Evolutionary conservation across 2,329 filamentous ascomycete species (phyloP).

Genomic region (Xylaria arbuscula): DNA sequence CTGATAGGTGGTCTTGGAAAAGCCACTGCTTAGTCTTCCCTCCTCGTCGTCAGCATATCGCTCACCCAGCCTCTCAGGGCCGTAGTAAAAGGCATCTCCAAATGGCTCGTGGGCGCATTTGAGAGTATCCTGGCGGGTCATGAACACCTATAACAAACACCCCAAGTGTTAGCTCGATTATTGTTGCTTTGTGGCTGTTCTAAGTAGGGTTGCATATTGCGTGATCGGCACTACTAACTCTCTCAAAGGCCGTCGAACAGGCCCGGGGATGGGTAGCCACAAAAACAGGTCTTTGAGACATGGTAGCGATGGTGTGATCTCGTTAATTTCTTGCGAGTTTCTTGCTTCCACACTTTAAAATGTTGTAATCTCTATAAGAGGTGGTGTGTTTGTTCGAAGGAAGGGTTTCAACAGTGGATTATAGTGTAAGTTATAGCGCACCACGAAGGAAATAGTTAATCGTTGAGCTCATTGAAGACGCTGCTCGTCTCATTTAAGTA

Average conservation of each 20-base stretch:
- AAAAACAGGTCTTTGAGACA: constrained; percentile 87
- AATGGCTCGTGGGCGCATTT: constrained; percentile 94
- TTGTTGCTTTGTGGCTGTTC: constrained; percentile 3
- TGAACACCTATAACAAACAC: constrained; percentile 77
- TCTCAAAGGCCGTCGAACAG: constrained; percentile 96
- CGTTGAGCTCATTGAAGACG: constrained; percentile 39
- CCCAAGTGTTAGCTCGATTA: constrained; percentile 8
- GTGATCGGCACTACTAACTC: constrained; percentile 63
- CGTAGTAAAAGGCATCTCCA: constrained; percentile 95
- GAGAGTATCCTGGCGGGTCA: constrained; percentile 87
- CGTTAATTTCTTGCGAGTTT: not conserved
- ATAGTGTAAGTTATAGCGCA: constrained; percentile 41
- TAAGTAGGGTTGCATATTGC: constrained; percentile 30
- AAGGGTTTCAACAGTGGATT: not conserved
- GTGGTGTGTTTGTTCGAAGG: constrained; percentile 5
- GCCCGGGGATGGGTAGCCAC: constrained; percentile 93
- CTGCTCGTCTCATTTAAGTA: constrained; percentile 40
- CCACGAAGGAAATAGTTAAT: constrained; percentile 50
- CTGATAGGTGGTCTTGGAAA: constrained; percentile 75
- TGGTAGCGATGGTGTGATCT: constrained; percentile 53
- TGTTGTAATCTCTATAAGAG: constrained; percentile 44
- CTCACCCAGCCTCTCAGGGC: constrained; percentile 84
- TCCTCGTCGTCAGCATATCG: constrained; percentile 78
- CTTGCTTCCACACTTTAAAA: constrained; percentile 8
- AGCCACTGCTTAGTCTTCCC: constrained; percentile 70